phyloP scores from a whole-genome alignment of 1,139 yeast genomes.

The Komagataea norvegica region DNA sequence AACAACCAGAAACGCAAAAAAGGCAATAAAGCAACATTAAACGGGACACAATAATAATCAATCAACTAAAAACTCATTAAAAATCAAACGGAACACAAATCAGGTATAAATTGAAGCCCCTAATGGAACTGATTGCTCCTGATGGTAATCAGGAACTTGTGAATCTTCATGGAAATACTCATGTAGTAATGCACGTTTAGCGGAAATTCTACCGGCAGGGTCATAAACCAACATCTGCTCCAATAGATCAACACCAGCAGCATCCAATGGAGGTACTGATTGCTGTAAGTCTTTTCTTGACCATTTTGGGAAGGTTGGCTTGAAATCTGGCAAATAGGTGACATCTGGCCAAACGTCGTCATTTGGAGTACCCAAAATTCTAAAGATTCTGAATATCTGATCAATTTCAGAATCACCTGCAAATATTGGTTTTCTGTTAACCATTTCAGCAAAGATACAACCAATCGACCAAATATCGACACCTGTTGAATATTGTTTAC shows the following conservation, averaged over 20 bases:
- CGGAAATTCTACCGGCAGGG: constrained; percentile 91
- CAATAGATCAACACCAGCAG: constrained; percentile 77
- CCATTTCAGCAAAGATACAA: constrained; percentile 98
- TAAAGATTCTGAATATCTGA: constrained; percentile 91
- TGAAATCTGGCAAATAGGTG: constrained; percentile 87
- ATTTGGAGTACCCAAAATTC: constrained; percentile 90
- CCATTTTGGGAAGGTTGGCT: constrained; percentile 97
- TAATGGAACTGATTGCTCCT: constrained; percentile 25
- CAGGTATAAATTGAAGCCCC: constrained; percentile 28
- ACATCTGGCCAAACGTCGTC: constrained; percentile 98
- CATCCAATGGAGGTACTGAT: constrained; percentile 77
- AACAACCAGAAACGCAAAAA: neutral
- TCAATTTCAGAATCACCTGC: constrained; percentile 98
- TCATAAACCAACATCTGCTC: constrained; percentile 81
- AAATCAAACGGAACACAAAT: neutral
- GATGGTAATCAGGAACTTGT: constrained; percentile 22
- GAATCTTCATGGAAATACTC: constrained; percentile 75
- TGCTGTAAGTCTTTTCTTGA: constrained; percentile 62
- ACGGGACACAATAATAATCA: neutral
- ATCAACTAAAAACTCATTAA: neutral
- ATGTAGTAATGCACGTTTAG: constrained; percentile 86
- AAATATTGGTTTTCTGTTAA: constrained; percentile 88
- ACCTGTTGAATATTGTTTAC: constrained; percentile 95
- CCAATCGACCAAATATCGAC: constrained; percentile 99
- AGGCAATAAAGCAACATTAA: neutral